Percentiles rank a stretch among this genome's conserved stretches.
Evolutionary conservation across 768 basidiomycete genomes (phyloP).

Genomic region (Leucogyrophana mollusca): DNA sequence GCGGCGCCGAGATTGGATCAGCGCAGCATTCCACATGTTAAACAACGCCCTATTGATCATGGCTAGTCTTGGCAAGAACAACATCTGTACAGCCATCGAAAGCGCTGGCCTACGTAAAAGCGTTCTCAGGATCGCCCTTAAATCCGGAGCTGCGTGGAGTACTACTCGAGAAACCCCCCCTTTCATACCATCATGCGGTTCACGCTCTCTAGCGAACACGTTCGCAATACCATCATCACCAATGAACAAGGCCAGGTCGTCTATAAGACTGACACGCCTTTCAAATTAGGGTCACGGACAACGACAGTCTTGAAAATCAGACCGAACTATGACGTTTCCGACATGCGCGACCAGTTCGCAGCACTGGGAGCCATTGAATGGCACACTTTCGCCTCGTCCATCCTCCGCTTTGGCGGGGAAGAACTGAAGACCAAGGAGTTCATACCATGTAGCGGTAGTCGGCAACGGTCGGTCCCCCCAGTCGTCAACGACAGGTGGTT

Average conservation of each 20-base stretch:
- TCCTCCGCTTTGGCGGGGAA: slow-evolving; percentile 25
- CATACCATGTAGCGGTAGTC: slow-evolving; percentile 19
- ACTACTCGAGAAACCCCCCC: too few species aligned
- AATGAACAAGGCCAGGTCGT: slow-evolving; percentile 24
- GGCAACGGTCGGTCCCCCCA: slow-evolving; percentile 18
- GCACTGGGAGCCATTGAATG: slow-evolving; percentile 35
- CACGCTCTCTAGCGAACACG: slow-evolving; percentile 16
- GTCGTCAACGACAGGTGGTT: too few species aligned
- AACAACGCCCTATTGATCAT: too few species aligned
- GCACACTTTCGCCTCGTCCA: slow-evolving; percentile 26
- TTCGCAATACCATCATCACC: slow-evolving; percentile 23
- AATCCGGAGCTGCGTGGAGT: too few species aligned
- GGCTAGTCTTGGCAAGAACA: too few species aligned
- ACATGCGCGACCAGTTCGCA: slow-evolving; percentile 29
- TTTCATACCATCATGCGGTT: slow-evolving; percentile 21
- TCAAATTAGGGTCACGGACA: slow-evolving; percentile 7
- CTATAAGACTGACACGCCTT: slow-evolving; percentile 27
- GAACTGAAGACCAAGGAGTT: slow-evolving; percentile 25
- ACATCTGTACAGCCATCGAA: too few species aligned
- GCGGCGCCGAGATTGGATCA: too few species aligned
- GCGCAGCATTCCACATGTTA: too few species aligned
- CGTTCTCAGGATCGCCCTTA: too few species aligned
- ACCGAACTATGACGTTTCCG: slow-evolving; percentile 16
- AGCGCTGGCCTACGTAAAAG: too few species aligned
- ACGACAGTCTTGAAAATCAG: slow-evolving; percentile 26